Evolutionary conservation across 2,329 filamentous ascomycete genomes (phyloP).

Genomic region (Pestalotiopsis sp.): DNA sequence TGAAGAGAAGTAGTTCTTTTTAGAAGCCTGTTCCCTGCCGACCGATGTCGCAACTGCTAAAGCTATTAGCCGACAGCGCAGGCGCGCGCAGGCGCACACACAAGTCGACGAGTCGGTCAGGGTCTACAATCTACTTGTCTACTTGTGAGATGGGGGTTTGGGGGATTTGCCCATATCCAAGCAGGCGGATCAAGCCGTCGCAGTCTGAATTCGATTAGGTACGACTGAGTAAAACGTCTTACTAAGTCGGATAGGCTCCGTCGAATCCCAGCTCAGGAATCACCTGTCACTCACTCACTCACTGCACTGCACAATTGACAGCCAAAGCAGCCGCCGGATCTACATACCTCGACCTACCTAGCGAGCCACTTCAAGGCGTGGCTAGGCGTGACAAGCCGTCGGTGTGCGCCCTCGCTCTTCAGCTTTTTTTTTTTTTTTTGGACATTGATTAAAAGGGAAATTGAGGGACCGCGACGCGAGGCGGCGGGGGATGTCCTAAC

Average conservation of each 20-base stretch:
- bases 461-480: slow-evolving; percentile 6
- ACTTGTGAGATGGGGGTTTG: not conserved
- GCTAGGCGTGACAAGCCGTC: not conserved
- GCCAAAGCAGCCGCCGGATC: not conserved
- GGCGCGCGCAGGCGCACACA: not conserved
- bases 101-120: not conserved
- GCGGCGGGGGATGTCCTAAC: not conserved
- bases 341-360: not conserved
- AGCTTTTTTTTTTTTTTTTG: not conserved
- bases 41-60: slow-evolving; percentile 4
- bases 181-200: not conserved
- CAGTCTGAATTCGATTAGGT: not conserved
- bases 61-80: not conserved
- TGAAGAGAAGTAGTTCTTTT: not conserved
- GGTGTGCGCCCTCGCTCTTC: not conserved
- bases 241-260: not conserved
- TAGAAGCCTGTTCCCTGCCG: not conserved
- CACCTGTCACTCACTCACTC: not conserved
- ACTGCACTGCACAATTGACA: not conserved
- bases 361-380: not conserved
- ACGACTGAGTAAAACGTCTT: slow-evolving; percentile 5
- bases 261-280: not conserved
- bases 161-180: not conserved
- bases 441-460: not conserved
- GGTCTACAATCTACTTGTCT: not conserved